Conservation (phyloP, 331 rosid species). For the Cucumis variabilis region DNA sequence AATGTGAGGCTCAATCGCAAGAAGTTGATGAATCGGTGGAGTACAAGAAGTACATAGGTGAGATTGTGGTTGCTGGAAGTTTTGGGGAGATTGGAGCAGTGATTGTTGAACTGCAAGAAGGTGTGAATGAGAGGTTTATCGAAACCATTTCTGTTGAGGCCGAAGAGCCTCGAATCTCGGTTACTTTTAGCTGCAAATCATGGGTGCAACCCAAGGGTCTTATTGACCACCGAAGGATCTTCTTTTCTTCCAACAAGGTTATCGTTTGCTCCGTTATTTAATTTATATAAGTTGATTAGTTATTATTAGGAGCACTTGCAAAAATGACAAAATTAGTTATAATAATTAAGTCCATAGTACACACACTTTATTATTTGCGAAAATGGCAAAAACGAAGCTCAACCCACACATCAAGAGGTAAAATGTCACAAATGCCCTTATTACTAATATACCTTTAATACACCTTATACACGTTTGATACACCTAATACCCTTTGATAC, state of each 20-base stretch:
- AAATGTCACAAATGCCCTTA: too few species aligned
- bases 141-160: not conserved
- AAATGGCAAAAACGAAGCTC: too few species aligned
- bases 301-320: too few species aligned
- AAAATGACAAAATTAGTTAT: too few species aligned
- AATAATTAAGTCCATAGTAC: too few species aligned
- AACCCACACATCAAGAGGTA: too few species aligned
- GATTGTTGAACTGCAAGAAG: not conserved
- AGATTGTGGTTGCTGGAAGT: conserved; percentile 41
- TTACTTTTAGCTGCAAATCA: not conserved
- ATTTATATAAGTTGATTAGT: too few species aligned
- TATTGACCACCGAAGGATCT: conserved; percentile 37
- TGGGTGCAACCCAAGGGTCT: not conserved
- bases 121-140: not conserved
- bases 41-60: not conserved
- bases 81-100: not conserved
- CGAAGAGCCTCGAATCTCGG: not conserved
- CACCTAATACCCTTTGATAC: too few species aligned
- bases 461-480: too few species aligned
- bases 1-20: not conserved
- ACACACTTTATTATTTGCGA: too few species aligned
- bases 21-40: not conserved
- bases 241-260: not conserved
- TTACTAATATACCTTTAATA: too few species aligned
- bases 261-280: too few species aligned